Base-by-base conservation (phyloP, 371 early-diverging fungal genomes). In the Mortierella sp. region DNA sequence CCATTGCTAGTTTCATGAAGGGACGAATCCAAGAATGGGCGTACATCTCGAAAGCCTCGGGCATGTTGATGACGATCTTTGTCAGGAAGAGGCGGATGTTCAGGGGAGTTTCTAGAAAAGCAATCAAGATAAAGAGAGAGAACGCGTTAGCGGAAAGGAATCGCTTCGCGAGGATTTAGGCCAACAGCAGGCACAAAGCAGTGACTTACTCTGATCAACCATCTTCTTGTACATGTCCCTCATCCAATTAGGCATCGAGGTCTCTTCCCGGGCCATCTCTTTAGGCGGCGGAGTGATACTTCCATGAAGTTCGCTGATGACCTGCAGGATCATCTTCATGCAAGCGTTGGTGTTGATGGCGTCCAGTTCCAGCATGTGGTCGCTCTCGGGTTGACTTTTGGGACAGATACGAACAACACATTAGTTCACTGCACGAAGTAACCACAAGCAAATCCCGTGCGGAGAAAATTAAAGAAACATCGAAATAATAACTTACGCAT, bases 181-280 rank as follows among this genome's bases (percentile, higher is more conserved):
- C 29, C 39, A 19, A 39, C 34, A 40, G 8, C 10, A n/a, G 26
- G n/a, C 39, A 41, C 7, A 22, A 1, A 43, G 6, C 34, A 41
- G 0, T 0, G 7, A 71, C 61, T 58, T 86, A 86, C 87, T 79
- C 24, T 65, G 72, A 22, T 79, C 70, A 10, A 58, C 78, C 37
- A 90, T 86, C n/a, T 83, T 82, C 31, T 66, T 78, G 19, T 77
- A 55, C 13, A 93, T 70, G 45, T 86, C 87, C n/a, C 80, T 78
- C 92, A 95, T 93, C 95, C 95, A 95, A 4, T 68, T 53, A 3
- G 93, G 92, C 90, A 93, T 91, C 1, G 74, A 64, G 19, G 79
- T 55, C 22, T 85, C 76, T 14, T 76, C 71, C 31, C 69, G 75
- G n/a, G 76, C 70, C 73, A 79, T 69, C 61, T 74, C 75, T n/a